Evolutionary conservation across 2,329 filamentous ascomycete species (phyloP), one percentile per base, ranked within the genome.

Genomic region (Arthrobotrys iridis): DNA sequence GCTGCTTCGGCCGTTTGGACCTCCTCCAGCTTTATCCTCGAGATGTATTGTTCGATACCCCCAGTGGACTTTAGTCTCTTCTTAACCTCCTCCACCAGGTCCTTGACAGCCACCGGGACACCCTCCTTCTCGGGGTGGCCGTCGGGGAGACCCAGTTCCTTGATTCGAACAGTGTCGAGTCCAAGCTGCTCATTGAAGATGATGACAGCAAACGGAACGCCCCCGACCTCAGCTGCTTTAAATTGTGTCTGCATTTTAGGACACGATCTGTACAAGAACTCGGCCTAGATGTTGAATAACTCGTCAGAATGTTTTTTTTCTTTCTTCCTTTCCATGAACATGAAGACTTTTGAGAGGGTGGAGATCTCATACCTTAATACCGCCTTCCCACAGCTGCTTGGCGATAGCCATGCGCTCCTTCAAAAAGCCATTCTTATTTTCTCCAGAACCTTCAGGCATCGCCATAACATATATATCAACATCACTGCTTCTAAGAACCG

Each of bases 381-480:
- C 93, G 5, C 91, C 92, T 78, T 93, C 89, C 93, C 94, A 96
- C 57, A 98, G 85, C 77, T 86, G 86, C 78, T 88, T 87, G 72
- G 90, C 90, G 37, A 98, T 87, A 24, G 88, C 85, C 88, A 97
- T 93, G 78, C 94, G 90, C 85, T 97, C 91, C 78, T 89, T 88
- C 64, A 97, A 83, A 77, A 96, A 85, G 48, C 92, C 93, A 13
- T 87, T 90, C 82, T 93, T 94, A 18, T 89, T 91, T 83, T 93
- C 94, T 62, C 92, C 91, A 63, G 93, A 93, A 8, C 71, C 71
- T 41, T 75, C 71, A 10, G 63, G 71, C 80, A 97, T 93, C 0
- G 93, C 93, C 93, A 98, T 98, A 80, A 98, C 91, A 83, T 89
- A 97, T 48, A 93, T 93, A 80, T 98, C 93, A 1, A 93, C 90